Evolutionary conservation across 352 stramenopile genomes (phyloP), one percentile per base, ranked within the genome.

Genomic region (Pelagophyceae sp.): DNA sequence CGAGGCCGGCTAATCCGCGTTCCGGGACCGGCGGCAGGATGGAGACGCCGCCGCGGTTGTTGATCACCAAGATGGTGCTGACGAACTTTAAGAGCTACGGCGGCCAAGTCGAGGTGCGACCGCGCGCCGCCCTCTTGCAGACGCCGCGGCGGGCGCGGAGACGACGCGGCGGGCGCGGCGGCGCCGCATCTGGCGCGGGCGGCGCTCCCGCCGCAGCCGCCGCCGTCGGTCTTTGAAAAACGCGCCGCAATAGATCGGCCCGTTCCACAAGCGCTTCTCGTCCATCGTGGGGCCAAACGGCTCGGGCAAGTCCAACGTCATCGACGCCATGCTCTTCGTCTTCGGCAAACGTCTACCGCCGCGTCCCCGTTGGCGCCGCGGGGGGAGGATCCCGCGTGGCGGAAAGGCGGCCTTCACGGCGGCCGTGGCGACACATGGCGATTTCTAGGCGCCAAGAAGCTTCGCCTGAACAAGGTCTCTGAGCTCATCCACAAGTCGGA

Each of bases 81-180:
- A 93, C 99, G 84, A 99, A 99, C 83, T 99, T 99, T 86, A 99
- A 99, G 86, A 98, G 92, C 45, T 99, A 99, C 85, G 96, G 94
- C 3, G 96, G 96, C 0, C 85, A 90, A 60, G 90, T 92, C 33
- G 91, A 96, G 71, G 78, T 82, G 64, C 40, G 72, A 3, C 37
- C 11, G 29, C 29, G 29, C 31, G 40, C 23, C 15, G 2, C 25
- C 40, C 29, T 67, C 67, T 33, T 72, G 15, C 17, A 60, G 32
- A 76, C n/a, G n/a, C n/a, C n/a, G n/a, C n/a, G n/a, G n/a, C n/a
- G n/a, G n/a, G n/a, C n/a, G n/a, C n/a, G n/a, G n/a, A n/a, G n/a
- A n/a, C n/a, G n/a, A n/a, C n/a, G n/a, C n/a, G n/a, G n/a, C n/a
- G n/a, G n/a, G n/a, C n/a, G n/a, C n/a, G n/a, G n/a, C n/a, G n/a